Conservation (phyloP, 495 filamentous ascomycete species). For the Tuber calosporum region DNA sequence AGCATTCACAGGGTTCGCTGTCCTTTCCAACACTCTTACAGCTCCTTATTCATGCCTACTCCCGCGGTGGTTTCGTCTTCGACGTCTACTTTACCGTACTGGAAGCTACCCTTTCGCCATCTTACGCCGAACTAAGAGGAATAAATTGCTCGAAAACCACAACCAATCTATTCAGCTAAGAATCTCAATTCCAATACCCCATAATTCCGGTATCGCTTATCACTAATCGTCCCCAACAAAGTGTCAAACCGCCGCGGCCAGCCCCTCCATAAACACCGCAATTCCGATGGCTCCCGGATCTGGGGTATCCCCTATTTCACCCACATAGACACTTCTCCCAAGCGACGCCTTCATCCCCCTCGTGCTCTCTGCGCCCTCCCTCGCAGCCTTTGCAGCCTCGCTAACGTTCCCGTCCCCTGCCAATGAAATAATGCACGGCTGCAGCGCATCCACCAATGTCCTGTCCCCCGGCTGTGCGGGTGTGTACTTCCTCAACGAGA, state of each 20-base stretch:
- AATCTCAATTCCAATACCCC: neutral
- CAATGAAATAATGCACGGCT: constrained; percentile 74
- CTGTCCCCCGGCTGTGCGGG: constrained; percentile 83
- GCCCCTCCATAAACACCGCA: constrained; percentile 72
- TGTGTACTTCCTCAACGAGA: constrained; percentile 72
- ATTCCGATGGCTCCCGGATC: constrained; percentile 83
- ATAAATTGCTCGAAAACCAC: neutral
- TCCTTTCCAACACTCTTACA: neutral
- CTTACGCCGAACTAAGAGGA: neutral
- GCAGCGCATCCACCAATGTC: constrained; percentile 82
- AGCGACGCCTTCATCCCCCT: constrained; percentile 86
- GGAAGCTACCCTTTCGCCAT: neutral
- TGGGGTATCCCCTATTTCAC: constrained; percentile 73
- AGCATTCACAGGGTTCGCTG: neutral
- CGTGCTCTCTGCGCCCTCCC: constrained; percentile 69
- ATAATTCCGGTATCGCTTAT: neutral
- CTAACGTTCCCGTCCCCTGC: constrained; percentile 54
- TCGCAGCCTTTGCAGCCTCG: constrained; percentile 66
- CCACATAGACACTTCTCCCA: constrained; percentile 85
- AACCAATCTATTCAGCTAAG: neutral
- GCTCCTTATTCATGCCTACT: neutral
- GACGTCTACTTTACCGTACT: neutral
- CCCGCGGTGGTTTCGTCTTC: neutral
- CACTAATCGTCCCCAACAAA: neutral
- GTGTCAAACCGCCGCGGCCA: constrained; percentile 51